Percentiles rank a stretch among this genome's conserved stretches.
Conservation (phyloP, 208 protist genomes). For the Acanthamoeba sp. region DNA sequence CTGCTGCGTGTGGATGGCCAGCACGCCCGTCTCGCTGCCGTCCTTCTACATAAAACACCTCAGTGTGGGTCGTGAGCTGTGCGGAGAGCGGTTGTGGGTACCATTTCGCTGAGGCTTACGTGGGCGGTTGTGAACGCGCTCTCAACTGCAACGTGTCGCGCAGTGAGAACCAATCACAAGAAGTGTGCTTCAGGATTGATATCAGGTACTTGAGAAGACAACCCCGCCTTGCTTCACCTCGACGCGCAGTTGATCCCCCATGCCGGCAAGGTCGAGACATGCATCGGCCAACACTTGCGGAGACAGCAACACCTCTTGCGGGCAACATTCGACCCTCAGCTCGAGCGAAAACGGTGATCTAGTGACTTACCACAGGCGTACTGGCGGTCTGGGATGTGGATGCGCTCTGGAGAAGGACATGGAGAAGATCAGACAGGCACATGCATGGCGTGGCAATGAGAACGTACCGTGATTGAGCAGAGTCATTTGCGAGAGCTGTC, state of each 20-base stretch:
- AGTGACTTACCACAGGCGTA: constrained; percentile 23
- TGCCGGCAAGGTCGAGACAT: background rate
- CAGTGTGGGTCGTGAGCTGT: background rate
- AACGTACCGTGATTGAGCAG: constrained; percentile 27
- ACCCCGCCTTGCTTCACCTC: background rate
- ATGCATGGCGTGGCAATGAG: background rate
- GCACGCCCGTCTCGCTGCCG: background rate
- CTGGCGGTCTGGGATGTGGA: constrained; percentile 28
- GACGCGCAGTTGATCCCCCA: constrained; percentile 6
- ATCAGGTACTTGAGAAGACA: background rate
- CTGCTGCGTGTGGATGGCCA: constrained; percentile 14
- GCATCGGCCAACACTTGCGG: constrained; percentile 19
- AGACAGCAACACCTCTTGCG: constrained; percentile 2
- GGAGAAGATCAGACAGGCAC: background rate
- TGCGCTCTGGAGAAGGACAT: background rate
- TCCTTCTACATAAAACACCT: no score
- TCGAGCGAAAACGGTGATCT: no score
- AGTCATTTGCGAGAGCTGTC: background rate
- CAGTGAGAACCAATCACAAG: no score
- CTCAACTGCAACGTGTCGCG: constrained; percentile 7
- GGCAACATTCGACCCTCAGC: no score
- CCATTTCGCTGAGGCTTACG: constrained; percentile 19
- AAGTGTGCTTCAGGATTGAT: no score
- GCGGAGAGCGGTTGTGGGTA: background rate
- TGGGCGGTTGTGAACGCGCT: background rate